Conservation (phyloP, 1,139 yeast species). For the Casaregolazyma suthepensis region DNA sequence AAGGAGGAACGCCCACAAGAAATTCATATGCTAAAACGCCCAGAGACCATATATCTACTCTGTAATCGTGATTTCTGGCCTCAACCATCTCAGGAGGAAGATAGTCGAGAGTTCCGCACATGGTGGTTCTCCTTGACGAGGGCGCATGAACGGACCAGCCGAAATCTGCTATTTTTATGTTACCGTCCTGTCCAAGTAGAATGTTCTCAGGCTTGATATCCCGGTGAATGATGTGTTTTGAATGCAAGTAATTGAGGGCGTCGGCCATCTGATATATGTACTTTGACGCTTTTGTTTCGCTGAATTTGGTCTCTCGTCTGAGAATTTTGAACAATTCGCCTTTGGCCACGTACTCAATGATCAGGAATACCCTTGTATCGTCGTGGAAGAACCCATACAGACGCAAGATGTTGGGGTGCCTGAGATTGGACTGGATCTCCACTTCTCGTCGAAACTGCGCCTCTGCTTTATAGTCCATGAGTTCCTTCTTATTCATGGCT, state of each 20-base stretch:
- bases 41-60: constrained; percentile 89
- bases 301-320: constrained; percentile 58
- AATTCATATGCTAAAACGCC: constrained; percentile 85
- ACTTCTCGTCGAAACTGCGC: constrained; percentile 85
- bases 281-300: constrained; percentile 62
- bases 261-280: constrained; percentile 79
- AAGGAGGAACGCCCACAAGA: constrained; percentile 82
- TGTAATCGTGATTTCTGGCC: constrained; percentile 67
- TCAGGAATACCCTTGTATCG: constrained; percentile 66
- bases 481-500: constrained; percentile 79
- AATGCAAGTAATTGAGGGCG: constrained; percentile 71
- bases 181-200: constrained; percentile 61
- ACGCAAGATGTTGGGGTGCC: constrained; percentile 72
- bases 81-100: constrained; percentile 95
- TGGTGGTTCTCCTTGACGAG: constrained; percentile 55
- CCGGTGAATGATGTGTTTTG: constrained; percentile 76
- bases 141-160: constrained; percentile 89
- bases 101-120: constrained; percentile 94
- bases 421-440: constrained; percentile 73
- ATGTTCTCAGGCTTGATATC: constrained; percentile 90
- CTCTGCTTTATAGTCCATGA: constrained; percentile 71
- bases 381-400: constrained; percentile 85
- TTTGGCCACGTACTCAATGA: constrained; percentile 76
- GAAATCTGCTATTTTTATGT: constrained; percentile 77
- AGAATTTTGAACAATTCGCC: constrained; percentile 83